A percentile compares a stretch with the other conserved stretches of the same genome.
phyloP scores from a whole-genome alignment of 2,329 filamentous ascomycete species.

The Fusarium acutatum region DNA sequence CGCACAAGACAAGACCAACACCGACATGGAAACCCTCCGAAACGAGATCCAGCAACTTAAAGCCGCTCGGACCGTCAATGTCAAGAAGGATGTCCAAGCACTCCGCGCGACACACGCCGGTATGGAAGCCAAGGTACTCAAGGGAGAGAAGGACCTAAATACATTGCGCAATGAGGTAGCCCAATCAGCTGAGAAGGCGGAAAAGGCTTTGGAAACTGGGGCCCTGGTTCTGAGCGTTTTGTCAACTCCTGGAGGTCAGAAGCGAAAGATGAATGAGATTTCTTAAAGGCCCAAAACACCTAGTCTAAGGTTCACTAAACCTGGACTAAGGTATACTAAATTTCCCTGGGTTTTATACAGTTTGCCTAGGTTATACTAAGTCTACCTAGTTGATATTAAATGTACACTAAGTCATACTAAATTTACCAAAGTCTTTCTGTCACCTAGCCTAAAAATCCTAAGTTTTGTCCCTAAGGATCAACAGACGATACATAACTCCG shows the following conservation, averaged over 20 bases:
- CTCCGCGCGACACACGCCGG: fast-evolving
- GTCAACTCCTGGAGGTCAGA: not conserved
- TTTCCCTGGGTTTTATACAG: not conserved
- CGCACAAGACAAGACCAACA: fast-evolving
- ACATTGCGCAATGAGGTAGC: fast-evolving
- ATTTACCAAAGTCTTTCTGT: fast-evolving
- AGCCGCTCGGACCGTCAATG: fast-evolving
- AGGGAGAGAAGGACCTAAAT: not conserved
- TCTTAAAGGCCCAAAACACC: not conserved
- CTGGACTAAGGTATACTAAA: not conserved
- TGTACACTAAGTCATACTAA: not conserved
- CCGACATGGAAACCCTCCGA: not conserved
- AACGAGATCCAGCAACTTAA: not conserved
- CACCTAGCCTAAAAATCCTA: fast-evolving
- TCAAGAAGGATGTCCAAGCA: fast-evolving
- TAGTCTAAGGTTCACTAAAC: not conserved
- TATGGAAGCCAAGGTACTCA: not conserved
- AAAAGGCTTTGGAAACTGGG: not conserved
- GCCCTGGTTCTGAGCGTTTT: fast-evolving
- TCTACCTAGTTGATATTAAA: not conserved
- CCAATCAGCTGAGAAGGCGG: not conserved
- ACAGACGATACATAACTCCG: not conserved
- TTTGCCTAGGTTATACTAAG: not conserved
- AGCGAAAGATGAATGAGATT: not conserved
- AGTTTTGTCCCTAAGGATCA: not conserved